These are phyloP conservation scores for Solanum chacoense DNA, from an alignment of 305 asterid genomes.

Conservation along the genomic window DNA sequence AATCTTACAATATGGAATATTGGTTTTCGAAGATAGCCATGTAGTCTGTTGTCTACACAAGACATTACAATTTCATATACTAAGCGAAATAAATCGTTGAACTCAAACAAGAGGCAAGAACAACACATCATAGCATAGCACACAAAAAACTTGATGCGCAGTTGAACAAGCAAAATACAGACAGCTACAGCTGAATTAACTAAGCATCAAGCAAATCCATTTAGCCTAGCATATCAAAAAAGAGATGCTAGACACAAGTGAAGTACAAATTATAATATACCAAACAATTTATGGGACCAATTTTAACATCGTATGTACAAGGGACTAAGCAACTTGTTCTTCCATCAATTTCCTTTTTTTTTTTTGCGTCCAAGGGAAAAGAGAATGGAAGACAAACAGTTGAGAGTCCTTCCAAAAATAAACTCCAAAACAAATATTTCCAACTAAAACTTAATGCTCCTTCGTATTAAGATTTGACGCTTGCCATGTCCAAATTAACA, in stretches of 20 bases:
- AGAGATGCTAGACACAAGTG: neutral
- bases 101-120: neutral
- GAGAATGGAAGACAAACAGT: neutral
- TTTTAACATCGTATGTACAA: neutral
- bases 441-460: neutral
- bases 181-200: neutral
- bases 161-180: neutral
- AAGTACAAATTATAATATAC: neutral
- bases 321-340: neutral
- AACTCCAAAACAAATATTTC: neutral
- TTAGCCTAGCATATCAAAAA: neutral
- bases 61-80: neutral
- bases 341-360: neutral
- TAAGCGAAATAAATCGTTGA: neutral
- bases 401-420: constrained; percentile 1
- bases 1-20: neutral
- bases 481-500: neutral
- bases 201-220: neutral
- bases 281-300: neutral
- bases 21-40: neutral
- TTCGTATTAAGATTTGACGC: neutral
- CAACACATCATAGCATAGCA: neutral
- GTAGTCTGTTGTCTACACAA: neutral
- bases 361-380: neutral
- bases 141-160: neutral